Conservation (phyloP, 2,329 filamentous ascomycete species). For the Curvularia spicifera region DNA sequence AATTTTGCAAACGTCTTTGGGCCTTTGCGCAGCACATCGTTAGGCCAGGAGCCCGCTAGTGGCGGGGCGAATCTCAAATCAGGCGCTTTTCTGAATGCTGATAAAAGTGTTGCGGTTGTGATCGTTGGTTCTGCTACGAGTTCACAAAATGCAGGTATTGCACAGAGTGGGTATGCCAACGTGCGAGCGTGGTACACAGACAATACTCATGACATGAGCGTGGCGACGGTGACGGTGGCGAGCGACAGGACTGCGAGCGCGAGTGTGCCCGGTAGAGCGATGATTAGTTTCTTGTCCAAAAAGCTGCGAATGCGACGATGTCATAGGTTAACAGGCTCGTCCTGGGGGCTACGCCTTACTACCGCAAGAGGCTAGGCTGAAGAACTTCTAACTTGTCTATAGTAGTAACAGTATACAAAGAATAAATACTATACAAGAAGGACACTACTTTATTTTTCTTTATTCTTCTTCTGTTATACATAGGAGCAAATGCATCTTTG, state of each 20-base stretch:
- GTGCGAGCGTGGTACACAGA: constrained; percentile 38
- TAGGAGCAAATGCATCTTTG: neutral
- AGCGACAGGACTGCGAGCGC: neutral
- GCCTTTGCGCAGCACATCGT: neutral
- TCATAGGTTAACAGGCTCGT: neutral
- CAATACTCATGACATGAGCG: constrained; percentile 25
- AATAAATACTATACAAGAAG: neutral
- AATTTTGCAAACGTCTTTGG: neutral
- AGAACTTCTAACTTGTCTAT: neutral
- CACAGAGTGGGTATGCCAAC: constrained; percentile 15
- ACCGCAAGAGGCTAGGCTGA: neutral
- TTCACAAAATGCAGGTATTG: constrained; percentile 27
- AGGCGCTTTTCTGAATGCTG: neutral
- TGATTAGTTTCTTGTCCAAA: constrained; percentile 38
- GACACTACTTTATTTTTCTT: neutral
- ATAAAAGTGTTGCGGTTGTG: constrained; percentile 21
- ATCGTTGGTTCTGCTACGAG: constrained; percentile 35
- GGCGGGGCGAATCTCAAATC: neutral
- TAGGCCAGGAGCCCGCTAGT: neutral
- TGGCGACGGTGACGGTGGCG: constrained; percentile 20
- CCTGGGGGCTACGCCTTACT: neutral
- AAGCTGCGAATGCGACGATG: constrained; percentile 7
- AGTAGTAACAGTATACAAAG: neutral
- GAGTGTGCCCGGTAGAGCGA: neutral
- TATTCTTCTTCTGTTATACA: neutral